Conservation (phyloP, 192 early-diverging fungal genomes). For the Coemansia pectinata region DNA sequence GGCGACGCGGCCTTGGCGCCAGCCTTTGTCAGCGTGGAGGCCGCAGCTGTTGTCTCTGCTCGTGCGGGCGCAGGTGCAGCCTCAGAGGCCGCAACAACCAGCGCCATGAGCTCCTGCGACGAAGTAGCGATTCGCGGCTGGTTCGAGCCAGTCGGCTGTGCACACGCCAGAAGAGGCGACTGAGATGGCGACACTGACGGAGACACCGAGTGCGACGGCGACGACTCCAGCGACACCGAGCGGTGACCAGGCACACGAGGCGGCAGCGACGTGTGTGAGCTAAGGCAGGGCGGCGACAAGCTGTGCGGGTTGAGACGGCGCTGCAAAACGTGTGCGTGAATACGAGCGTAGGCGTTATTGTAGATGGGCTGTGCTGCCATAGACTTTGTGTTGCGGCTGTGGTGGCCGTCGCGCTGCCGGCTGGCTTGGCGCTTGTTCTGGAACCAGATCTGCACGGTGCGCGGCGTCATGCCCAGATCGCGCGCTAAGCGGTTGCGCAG, state of each 20-base stretch:
- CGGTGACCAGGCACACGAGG: background rate
- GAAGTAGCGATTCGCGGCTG: background rate
- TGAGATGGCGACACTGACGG: background rate
- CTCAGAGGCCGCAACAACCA: constrained; percentile 37
- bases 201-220: background rate
- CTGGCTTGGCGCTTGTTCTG: constrained; percentile 90
- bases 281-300: constrained; percentile 19
- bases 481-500: constrained; percentile 74
- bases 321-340: constrained; percentile 14
- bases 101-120: constrained; percentile 36
- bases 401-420: constrained; percentile 59
- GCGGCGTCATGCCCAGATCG: constrained; percentile 83
- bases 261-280: background rate
- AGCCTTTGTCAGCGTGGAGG: background rate
- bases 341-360: background rate
- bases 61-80: constrained; percentile 9
- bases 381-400: constrained; percentile 51
- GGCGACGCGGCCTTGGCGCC: constrained; percentile 3
- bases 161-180: background rate
- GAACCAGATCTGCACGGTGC: constrained; percentile 97
- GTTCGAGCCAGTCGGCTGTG: background rate
- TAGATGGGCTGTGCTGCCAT: constrained; percentile 11
- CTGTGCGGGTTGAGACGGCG: constrained; percentile 18
- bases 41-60: background rate
- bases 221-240: background rate